phyloP scores from a whole-genome alignment of 371 early-diverging fungal species.

The Actinomortierella wolfii region DNA sequence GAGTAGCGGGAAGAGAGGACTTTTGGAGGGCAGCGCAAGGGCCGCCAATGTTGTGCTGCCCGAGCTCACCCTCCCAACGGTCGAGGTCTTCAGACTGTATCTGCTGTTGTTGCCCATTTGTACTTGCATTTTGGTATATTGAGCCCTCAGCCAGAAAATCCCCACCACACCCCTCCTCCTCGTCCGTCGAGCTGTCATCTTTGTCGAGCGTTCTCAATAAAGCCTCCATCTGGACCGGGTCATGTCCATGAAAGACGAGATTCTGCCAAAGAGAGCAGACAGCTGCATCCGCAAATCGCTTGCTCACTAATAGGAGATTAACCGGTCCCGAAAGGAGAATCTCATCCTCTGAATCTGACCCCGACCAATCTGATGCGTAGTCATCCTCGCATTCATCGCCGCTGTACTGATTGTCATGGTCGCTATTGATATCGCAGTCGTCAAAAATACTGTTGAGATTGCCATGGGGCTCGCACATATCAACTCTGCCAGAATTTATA shows the following conservation, averaged over 20 bases:
- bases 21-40: too few species aligned
- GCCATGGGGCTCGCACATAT: neutral
- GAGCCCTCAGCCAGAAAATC: too few species aligned
- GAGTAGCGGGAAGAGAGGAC: too few species aligned
- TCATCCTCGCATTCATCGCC: neutral
- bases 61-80: too few species aligned
- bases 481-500: too few species aligned
- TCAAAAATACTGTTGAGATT: neutral
- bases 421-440: neutral
- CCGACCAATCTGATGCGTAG: neutral
- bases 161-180: too few species aligned
- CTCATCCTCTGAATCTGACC: conserved; percentile 14
- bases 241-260: conserved; percentile 39
- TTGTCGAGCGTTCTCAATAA: conserved; percentile 16
- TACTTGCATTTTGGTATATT: too few species aligned
- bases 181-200: too few species aligned
- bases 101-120: too few species aligned
- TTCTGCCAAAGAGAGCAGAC: conserved; percentile 24
- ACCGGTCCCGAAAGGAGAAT: conserved; percentile 20
- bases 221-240: conserved; percentile 19
- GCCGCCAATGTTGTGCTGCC: too few species aligned
- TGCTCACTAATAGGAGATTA: conserved; percentile 26
- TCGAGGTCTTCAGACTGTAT: too few species aligned
- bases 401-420: conserved; percentile 5
- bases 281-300: conserved; percentile 34